Base-by-base conservation (phyloP, 2,329 filamentous ascomycete genomes). In the Seiridium cupressi region DNA sequence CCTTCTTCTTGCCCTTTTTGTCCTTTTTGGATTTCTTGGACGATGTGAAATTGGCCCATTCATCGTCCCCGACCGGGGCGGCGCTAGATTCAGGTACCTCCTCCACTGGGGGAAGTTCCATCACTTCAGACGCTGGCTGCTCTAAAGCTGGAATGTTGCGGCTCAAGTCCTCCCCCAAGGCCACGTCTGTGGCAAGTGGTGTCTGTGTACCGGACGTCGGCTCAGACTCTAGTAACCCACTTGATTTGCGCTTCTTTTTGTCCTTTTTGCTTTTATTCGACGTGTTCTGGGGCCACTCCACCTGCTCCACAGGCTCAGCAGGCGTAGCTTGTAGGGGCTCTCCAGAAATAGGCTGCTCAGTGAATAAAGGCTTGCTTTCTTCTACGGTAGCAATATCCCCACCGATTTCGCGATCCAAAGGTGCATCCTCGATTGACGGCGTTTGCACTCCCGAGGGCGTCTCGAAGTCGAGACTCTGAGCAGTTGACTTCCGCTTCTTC, bases 401-500 rank as follows among this genome's bases (percentile, higher is more conserved):
- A 36, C 60, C 55, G 51, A 55, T 42, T 32, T 56, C 32, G 36
- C 60, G 53, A 48, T 47, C 57, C 55, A 9, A 31, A 8, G 26
- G 35, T 38, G 62, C 36, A 42, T 63, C 59, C 62, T 65, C 60
- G 55, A 51, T 51, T 48, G 49, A 55, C 5, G 63, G 61, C 2
- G 60, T 63, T 13, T 55, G 62, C 7, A 42, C 26, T n/a, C 55
- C 62, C 3, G 64, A 59, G 6, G 61, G 44, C 49, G 60, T 55
- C 36, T 61, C 64, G 57, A 65, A 48, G 56, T 58, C 44, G 26
- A 62, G 53, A 63, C 67, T 64, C 18, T 26, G 18, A 61, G 71
- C 70, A 54, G 48, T 48, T 42, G 69, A 70, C 63, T 74, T 74
- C 32, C 69, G 65, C 55, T 75, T 79, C 70, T 76, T 76, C 70